Evolutionary conservation across 768 basidiomycete genomes (phyloP), one percentile per base, ranked within the genome.

Genomic region (Galerina sulciceps): DNA sequence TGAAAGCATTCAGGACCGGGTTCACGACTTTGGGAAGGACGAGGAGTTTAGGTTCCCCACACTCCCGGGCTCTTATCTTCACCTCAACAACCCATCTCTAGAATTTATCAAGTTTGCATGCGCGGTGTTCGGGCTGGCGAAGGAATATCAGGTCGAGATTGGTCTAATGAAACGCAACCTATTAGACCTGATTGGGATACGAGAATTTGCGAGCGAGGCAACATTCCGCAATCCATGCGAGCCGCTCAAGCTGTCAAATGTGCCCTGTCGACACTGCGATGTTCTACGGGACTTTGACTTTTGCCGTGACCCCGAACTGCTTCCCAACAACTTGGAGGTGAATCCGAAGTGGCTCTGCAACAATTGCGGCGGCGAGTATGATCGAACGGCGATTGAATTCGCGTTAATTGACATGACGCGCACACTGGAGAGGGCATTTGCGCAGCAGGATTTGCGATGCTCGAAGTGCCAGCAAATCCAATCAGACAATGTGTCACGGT

Each of bases 221-320:
- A 72, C 81, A 1, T 99, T 96, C 81, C 85, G 86, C 53, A 97
- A 97, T 70, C 96, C 96, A 0, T 98, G 95, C 75, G 89, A 94
- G 69, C 86, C 92, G 9, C 81, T 96, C 55, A 90, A 90, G 65
- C 73, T 99, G 23, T 79, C 87, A 43, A 92, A 92, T 70, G 90
- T 98, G 37, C 91, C 96, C 31, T 98, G 96, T 70, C 86, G 84
- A 41, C 85, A 88, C 66, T 99, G 93, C 74, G 95, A 94, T 71
- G 75, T 79, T 13, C 81, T 95, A 59, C 85, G 91, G 2, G 94
- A 96, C 71, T 92, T 99, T 67, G 97, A 99, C 72, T 91, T 99
- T 67, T 98, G 96, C 70, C 86, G 96, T 14, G 96, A 99, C 73
- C 82, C 87, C 10, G 91, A 94, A 58, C 80, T 97, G 40, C 78